Base-by-base conservation (phyloP, 2,329 filamentous ascomycete species). In the Phaeoacremonium minimum region DNA sequence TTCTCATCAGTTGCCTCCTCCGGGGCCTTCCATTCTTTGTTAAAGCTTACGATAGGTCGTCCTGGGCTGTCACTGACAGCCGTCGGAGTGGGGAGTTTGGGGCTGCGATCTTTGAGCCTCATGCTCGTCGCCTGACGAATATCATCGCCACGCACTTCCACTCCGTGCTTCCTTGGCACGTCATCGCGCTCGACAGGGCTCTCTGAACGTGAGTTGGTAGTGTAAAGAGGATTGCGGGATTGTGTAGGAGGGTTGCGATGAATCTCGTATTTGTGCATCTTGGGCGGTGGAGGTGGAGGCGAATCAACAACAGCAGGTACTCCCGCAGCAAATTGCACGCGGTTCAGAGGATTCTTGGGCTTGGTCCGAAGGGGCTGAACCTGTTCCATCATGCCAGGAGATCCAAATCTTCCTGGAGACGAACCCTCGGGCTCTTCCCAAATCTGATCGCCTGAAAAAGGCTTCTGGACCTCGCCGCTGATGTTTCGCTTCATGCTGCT, bases 11-110 rank as follows among this genome's bases (percentile, higher is more conserved):
- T 73, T 62, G 69, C 71, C 69, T 76, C 71, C 58, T 85, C 80
- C 57, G 82, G 77, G 56, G 80, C 76, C 71, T 80, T 85, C 82
- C 87, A 95, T 57, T 84, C 77, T 53, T 77, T 77, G 64, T 95
- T 78, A 73, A 97, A 97, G 75, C 91, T 97, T 73, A 97, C 91
- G 71, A 97, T 97, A 45, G 91, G 91, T 57, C 91, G 81, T 51
- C 88, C 88, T 51, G 86, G 85, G 55, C 77, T 85, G 66, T 96
- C 85, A 67, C 89, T 96, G 61, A 97, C 90, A 53, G 87, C 83
- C 37, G 86, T 87, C 46, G 91, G 91, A 53, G 85, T 91, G 18
- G 90, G 91, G 44, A 97, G 71, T 57, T 87, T 94, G 39, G 81
- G 65, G 62, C 89, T 96, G 55, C 90, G 83, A 61, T 95, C 88